phyloP scores from a whole-genome alignment of 257 asterid species.

The Przewalskia tangutica region DNA sequence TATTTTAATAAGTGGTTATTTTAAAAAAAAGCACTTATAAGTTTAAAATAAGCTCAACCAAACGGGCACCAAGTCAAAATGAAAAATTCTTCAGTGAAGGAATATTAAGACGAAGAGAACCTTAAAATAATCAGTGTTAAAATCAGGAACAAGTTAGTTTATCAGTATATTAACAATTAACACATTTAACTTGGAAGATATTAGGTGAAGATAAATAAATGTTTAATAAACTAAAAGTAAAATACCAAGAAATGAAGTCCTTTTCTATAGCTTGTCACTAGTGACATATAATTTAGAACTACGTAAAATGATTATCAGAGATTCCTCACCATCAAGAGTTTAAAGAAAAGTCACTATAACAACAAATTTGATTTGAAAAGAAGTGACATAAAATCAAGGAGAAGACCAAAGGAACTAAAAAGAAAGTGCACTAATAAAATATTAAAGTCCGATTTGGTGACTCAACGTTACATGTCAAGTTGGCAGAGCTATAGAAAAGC shows the following conservation, averaged over 20 bases:
- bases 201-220: neutral
- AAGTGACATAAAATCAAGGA: conserved; percentile 1
- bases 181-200: neutral
- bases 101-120: neutral
- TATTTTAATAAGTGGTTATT: too few relatives aligned
- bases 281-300: neutral
- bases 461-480: conserved; percentile 41
- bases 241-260: neutral
- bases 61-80: neutral
- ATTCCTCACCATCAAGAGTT: neutral
- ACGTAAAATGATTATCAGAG: neutral
- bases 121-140: neutral
- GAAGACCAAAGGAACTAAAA: conserved; percentile 5
- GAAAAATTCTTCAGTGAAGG: neutral
- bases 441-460: conserved; percentile 34
- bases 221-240: neutral
- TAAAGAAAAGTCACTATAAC: conserved; percentile 7
- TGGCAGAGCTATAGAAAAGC: neutral
- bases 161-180: neutral
- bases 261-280: neutral
- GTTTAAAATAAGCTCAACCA: too few relatives aligned
- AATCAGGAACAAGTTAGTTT: neutral
- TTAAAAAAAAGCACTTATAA: too few relatives aligned
- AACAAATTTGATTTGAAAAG: conserved; percentile 8
- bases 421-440: neutral